Conservation (phyloP, 495 filamentous ascomycete genomes). For the Penicillium parvum region DNA sequence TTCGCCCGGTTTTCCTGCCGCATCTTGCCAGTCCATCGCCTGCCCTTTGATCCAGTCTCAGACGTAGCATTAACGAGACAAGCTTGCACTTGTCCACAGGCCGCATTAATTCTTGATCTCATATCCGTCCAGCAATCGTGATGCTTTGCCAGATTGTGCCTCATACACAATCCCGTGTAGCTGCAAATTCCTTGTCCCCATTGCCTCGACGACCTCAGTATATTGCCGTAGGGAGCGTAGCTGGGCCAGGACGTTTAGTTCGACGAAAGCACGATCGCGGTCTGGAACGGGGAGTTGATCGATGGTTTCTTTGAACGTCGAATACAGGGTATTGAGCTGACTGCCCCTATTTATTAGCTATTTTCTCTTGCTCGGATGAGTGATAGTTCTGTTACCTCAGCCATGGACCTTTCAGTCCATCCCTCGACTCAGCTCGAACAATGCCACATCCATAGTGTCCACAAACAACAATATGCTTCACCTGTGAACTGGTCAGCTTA, state of each 20-base stretch:
- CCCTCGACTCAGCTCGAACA: constrained; percentile 22
- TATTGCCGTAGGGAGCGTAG: constrained; percentile 13
- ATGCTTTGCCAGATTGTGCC: constrained; percentile 4
- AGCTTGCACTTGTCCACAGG: no score
- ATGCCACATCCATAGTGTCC: constrained; percentile 43
- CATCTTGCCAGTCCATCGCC: no score
- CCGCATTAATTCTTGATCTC: not conserved
- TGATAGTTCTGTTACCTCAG: constrained; percentile 7
- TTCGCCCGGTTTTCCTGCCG: no score
- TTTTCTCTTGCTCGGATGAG: not conserved
- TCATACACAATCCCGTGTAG: constrained; percentile 25
- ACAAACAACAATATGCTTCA: constrained; percentile 41
- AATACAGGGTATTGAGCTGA: constrained; percentile 15
- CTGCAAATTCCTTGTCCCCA: constrained; percentile 7
- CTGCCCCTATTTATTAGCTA: constrained; percentile 7
- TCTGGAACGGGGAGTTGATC: constrained; percentile 9
- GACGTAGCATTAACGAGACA: no score
- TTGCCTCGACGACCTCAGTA: constrained; percentile 14
- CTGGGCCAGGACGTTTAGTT: constrained; percentile 23
- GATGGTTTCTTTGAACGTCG: constrained; percentile 10
- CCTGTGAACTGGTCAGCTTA: constrained; percentile 15
- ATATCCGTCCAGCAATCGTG: not conserved
- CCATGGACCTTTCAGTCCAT: constrained; percentile 21
- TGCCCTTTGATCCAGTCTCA: no score
- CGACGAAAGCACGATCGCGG: constrained; percentile 17